phyloP scores from a whole-genome alignment of 2,329 filamentous ascomycete species.

The Epichloe gansuensis region DNA sequence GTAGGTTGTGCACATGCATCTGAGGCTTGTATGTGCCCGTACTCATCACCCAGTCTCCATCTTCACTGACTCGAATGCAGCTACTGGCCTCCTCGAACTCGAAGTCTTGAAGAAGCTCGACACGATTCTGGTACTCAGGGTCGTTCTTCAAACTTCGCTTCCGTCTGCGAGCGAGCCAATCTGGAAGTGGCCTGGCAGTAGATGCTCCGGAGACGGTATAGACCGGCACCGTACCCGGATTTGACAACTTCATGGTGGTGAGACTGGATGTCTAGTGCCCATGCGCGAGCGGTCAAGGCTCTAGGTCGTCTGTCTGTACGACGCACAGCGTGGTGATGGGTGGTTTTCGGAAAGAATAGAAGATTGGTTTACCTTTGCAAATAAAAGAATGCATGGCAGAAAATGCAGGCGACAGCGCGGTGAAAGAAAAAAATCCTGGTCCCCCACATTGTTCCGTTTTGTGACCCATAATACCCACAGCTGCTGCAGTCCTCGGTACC shows the following conservation, averaged over 20 bases:
- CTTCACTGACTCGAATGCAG: slow-evolving; percentile 80
- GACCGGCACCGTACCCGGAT: slow-evolving; percentile 71
- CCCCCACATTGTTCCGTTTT: background rate
- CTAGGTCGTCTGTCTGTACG: background rate
- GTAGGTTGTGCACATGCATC: slow-evolving; percentile 90
- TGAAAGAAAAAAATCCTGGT: background rate
- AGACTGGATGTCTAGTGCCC: background rate
- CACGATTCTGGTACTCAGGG: slow-evolving; percentile 79
- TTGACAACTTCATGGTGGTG: slow-evolving; percentile 61
- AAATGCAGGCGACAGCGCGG: background rate
- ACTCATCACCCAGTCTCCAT: slow-evolving; percentile 96
- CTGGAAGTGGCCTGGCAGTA: slow-evolving; percentile 74
- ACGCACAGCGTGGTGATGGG: background rate
- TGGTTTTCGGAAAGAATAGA: background rate
- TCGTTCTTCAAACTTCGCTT: slow-evolving; percentile 90
- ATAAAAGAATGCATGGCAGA: background rate
- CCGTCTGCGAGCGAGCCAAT: slow-evolving; percentile 84
- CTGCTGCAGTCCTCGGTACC: background rate
- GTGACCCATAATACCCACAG: background rate
- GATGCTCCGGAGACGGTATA: slow-evolving; percentile 92
- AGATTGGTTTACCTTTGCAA: background rate
- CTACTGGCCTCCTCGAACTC: slow-evolving; percentile 92
- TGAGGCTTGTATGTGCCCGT: slow-evolving; percentile 59
- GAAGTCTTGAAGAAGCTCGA: slow-evolving; percentile 94
- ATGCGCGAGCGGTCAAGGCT: background rate